Conservation (phyloP, 495 filamentous ascomycete species). For the Penicillium mononematosum region DNA sequence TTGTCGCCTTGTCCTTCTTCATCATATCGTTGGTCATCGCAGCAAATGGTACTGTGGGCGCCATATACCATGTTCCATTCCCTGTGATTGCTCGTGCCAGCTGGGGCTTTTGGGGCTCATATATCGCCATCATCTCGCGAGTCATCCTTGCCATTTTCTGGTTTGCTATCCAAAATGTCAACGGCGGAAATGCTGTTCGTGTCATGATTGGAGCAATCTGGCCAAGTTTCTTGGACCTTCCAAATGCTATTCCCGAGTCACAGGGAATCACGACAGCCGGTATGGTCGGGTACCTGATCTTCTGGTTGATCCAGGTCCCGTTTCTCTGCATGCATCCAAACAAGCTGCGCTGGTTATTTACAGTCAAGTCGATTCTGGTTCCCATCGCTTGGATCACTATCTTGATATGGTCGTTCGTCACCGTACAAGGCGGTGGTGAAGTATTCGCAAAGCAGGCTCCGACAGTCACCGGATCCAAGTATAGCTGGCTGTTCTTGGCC, state of each 20-base stretch:
- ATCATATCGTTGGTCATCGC: slow-evolving; percentile 63
- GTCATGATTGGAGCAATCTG: slow-evolving; percentile 71
- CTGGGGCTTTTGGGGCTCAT: slow-evolving; percentile 70
- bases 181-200: slow-evolving; percentile 61
- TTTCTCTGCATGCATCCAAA: slow-evolving; percentile 50
- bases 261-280: slow-evolving; percentile 64
- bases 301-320: slow-evolving; percentile 46
- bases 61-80: slow-evolving; percentile 64
- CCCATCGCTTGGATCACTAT: slow-evolving; percentile 49
- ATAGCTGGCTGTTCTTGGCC: slow-evolving; percentile 46
- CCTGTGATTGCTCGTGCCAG: slow-evolving; percentile 63
- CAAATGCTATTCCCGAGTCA: slow-evolving; percentile 53
- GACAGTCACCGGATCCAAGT: slow-evolving; percentile 35
- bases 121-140: slow-evolving; percentile 66
- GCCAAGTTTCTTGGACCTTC: slow-evolving; percentile 56
- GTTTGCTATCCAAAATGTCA: slow-evolving; percentile 68
- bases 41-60: slow-evolving; percentile 61
- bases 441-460: slow-evolving; percentile 34
- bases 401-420: slow-evolving; percentile 49
- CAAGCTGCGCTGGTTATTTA: slow-evolving; percentile 46
- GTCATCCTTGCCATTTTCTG: slow-evolving; percentile 69
- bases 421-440: slow-evolving; percentile 33
- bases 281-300: slow-evolving; percentile 65
- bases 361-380: slow-evolving; percentile 45
- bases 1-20: slow-evolving; percentile 61